Evolutionary conservation across 371 early-diverging fungal genomes (phyloP).

Genomic region (Sporodiniella umbellata): DNA sequence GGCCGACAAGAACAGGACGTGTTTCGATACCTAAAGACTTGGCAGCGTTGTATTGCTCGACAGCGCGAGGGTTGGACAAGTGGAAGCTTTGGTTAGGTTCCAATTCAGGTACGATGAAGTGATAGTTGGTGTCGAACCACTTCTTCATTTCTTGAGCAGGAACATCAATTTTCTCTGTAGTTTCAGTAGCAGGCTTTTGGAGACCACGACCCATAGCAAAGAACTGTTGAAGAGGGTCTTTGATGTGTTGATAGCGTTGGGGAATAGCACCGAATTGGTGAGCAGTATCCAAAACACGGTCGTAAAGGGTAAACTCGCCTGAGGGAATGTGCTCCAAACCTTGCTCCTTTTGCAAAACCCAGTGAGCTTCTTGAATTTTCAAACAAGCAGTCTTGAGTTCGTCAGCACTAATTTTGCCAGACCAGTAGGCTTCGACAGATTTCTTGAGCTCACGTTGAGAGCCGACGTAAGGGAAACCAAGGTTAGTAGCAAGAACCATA

Average conservation of each 20-base stretch:
- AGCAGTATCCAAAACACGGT: constrained; percentile 90
- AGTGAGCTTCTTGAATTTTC: constrained; percentile 83
- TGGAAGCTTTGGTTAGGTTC: constrained; percentile 70
- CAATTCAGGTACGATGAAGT: constrained; percentile 88
- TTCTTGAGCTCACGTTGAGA: constrained; percentile 89
- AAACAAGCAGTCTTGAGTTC: constrained; percentile 72
- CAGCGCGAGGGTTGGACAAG: constrained; percentile 69
- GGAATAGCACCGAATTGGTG: constrained; percentile 79
- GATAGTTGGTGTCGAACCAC: constrained; percentile 98
- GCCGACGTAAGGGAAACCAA: constrained; percentile 81
- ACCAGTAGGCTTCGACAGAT: constrained; percentile 91
- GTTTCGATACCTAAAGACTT: constrained; percentile 87
- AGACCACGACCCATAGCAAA: constrained; percentile 97
- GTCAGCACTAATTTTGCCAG: constrained; percentile 75
- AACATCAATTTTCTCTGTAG: constrained; percentile 74
- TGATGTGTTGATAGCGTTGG: constrained; percentile 66
- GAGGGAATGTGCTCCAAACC: constrained; percentile 87
- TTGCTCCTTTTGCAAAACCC: constrained; percentile 77
- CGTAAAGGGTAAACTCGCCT: constrained; percentile 95
- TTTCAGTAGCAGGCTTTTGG: constrained; percentile 67
- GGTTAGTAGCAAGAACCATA: constrained; percentile 72
- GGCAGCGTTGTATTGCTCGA: constrained; percentile 90
- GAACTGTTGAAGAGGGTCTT: constrained; percentile 75
- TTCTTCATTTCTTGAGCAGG: constrained; percentile 96
- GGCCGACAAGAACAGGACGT: constrained; percentile 92